These are phyloP conservation scores for Talaromyces amestolkiae DNA, from an alignment of 2,329 filamentous ascomycete species.

Conservation along the genomic window DNA sequence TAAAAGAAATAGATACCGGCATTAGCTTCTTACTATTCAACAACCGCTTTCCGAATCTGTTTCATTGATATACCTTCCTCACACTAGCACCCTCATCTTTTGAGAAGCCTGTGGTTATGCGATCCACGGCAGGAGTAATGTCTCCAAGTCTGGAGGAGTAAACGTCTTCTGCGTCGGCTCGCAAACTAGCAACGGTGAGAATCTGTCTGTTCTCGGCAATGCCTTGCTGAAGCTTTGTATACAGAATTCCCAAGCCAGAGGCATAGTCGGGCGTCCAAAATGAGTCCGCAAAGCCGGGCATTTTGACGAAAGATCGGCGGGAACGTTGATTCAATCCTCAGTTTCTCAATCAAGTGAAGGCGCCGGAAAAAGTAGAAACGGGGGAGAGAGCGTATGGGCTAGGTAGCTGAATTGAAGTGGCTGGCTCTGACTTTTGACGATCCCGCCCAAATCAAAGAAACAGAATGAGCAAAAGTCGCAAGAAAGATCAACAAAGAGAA, in stretches of 20 bases:
- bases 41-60: not conserved
- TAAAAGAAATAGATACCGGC: slow-evolving; percentile 36
- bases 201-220: slow-evolving; percentile 94
- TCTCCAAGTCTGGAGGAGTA: slow-evolving; percentile 79
- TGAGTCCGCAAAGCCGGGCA: slow-evolving; percentile 89
- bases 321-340: not conserved
- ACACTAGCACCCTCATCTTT: slow-evolving; percentile 94
- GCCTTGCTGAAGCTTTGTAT: slow-evolving; percentile 94
- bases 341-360: not conserved
- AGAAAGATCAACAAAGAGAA: slow-evolving; percentile 10
- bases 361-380: not conserved
- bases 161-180: slow-evolving; percentile 89
- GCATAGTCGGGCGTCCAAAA: slow-evolving; percentile 99
- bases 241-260: slow-evolving; percentile 89
- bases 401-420: not conserved
- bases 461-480: not conserved
- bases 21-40: not conserved
- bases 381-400: not conserved
- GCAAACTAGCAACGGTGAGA: slow-evolving; percentile 84
- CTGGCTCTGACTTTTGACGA: not conserved
- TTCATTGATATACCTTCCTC: slow-evolving; percentile 68
- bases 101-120: slow-evolving; percentile 76
- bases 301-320: slow-evolving; percentile 44
- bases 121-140: slow-evolving; percentile 79
- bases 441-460: not conserved